Conservation (phyloP, 176 grass and related monocot genomes). For the Bromus sterilis region DNA sequence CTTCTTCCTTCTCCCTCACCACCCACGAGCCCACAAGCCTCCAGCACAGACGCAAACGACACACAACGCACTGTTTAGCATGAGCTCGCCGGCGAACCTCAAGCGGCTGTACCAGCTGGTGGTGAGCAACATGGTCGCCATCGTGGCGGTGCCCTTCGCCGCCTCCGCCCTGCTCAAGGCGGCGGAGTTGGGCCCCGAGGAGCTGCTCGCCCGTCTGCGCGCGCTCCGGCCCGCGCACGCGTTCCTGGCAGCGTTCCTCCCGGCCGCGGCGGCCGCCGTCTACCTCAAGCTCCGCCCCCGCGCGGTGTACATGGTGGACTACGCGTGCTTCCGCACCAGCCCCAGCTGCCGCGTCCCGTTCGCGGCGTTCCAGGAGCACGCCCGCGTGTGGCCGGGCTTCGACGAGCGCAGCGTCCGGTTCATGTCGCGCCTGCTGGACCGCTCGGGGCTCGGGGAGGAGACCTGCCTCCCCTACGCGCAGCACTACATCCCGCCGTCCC, state of each 20-base stretch:
- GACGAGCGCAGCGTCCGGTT: slow-evolving; percentile 69
- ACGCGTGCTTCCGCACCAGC: slow-evolving; percentile 59
- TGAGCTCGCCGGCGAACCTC: slow-evolving; percentile 17
- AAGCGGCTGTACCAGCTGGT: slow-evolving; percentile 38
- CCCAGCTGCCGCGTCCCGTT: slow-evolving; percentile 60
- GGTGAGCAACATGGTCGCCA: slow-evolving; percentile 41
- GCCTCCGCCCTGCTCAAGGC: neutral
- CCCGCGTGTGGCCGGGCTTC: slow-evolving; percentile 51
- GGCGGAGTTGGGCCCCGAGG: slow-evolving; percentile 9
- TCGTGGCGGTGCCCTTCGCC: slow-evolving; percentile 25
- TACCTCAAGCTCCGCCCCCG: slow-evolving; percentile 52
- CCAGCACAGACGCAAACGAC: neutral
- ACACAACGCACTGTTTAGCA: neutral
- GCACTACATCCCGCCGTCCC: slow-evolving; percentile 65
- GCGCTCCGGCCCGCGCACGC: slow-evolving; percentile 28
- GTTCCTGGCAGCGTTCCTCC: slow-evolving; percentile 24
- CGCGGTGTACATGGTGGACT: slow-evolving; percentile 62
- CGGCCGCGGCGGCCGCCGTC: neutral
- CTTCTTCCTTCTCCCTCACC: neutral
- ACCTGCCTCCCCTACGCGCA: slow-evolving; percentile 64
- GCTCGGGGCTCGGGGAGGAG: slow-evolving; percentile 68
- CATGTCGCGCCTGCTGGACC: slow-evolving; percentile 56
- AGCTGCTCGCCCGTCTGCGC: neutral
- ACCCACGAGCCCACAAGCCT: neutral
- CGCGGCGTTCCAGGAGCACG: slow-evolving; percentile 65